Percentiles rank a stretch among this genome's conserved stretches.
Conservation (phyloP, 805 yeast species). For the Saturnispora gosingensis region DNA sequence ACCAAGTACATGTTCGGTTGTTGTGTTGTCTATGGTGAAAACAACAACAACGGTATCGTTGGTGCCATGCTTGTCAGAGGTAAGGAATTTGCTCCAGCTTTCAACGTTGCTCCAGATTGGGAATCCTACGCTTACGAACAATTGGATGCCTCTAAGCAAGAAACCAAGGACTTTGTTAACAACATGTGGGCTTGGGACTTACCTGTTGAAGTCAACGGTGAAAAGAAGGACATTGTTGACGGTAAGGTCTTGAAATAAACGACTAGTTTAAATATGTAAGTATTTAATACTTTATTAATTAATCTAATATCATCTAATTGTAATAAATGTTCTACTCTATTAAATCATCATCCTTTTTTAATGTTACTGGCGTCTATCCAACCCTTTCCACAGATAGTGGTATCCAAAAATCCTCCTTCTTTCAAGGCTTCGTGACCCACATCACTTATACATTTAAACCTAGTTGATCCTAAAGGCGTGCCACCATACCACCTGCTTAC, state of each 20-base stretch:
- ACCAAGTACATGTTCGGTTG: constrained; percentile 91
- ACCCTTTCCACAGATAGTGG: not conserved
- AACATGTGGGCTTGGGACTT: constrained; percentile 98
- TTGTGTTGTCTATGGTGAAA: constrained; percentile 94
- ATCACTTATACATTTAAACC: constrained; percentile 59
- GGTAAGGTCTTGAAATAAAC: constrained; percentile 93
- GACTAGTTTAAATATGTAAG: not conserved
- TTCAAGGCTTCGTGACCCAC: constrained; percentile 45
- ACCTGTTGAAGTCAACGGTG: constrained; percentile 77
- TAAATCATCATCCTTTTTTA: not conserved
- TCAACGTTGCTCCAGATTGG: constrained; percentile 99
- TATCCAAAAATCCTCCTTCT: constrained; percentile 26
- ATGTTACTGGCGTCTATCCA: constrained; percentile 12
- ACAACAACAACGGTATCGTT: constrained; percentile 94
- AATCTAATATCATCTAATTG: constrained; percentile 1
- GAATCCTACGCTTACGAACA: constrained; percentile 82
- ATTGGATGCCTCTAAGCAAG: constrained; percentile 71
- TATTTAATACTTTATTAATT: not conserved
- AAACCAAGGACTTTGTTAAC: constrained; percentile 69
- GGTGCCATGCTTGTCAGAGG: constrained; percentile 96
- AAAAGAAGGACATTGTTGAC: constrained; percentile 80
- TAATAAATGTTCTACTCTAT: not conserved
- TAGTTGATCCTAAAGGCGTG: constrained; percentile 55
- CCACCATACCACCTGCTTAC: constrained; percentile 85
- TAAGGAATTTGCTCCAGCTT: constrained; percentile 82